Conservation (phyloP, 352 stramenopile species). For the Globisporangium uncinulatum region DNA sequence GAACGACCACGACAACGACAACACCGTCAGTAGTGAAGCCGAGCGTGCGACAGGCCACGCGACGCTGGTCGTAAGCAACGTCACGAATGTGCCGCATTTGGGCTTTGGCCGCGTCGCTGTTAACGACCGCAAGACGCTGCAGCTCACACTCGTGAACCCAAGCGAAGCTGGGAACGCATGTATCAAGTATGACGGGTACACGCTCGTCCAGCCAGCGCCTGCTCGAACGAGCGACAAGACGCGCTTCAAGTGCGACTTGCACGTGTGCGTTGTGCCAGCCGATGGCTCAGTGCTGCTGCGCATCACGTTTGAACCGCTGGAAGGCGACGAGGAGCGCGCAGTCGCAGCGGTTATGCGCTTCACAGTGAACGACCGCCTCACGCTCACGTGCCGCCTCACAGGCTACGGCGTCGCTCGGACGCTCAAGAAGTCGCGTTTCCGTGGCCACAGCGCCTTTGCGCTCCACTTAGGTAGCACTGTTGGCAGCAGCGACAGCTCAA, state of each 20-base stretch:
- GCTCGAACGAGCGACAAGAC: constrained; percentile 12
- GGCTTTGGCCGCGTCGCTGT: constrained; percentile 49
- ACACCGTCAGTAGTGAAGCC: background rate
- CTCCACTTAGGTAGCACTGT: background rate
- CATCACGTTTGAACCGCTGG: constrained; percentile 56
- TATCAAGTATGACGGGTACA: constrained; percentile 68
- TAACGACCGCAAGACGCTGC: constrained; percentile 36
- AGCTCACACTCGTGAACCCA: constrained; percentile 52
- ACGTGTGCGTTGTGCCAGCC: constrained; percentile 62
- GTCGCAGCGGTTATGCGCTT: constrained; percentile 48
- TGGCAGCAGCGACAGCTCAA: background rate
- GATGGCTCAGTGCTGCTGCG: constrained; percentile 44
- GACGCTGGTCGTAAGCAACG: constrained; percentile 48
- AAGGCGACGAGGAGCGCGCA: constrained; percentile 31
- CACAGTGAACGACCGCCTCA: constrained; percentile 54
- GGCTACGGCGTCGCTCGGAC: constrained; percentile 21
- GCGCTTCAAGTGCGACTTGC: constrained; percentile 68
- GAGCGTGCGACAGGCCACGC: constrained; percentile 1
- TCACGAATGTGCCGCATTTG: constrained; percentile 27
- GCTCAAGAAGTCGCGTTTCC: constrained; percentile 20
- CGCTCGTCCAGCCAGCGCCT: constrained; percentile 19
- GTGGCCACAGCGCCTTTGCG: constrained; percentile 10
- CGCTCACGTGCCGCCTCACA: constrained; percentile 42
- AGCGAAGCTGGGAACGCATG: constrained; percentile 50
- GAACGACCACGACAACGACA: background rate